A percentile compares a stretch with the other conserved stretches of the same genome.
phyloP scores from a whole-genome alignment of 441 rosid genomes.

The Raphanus hybrid region DNA sequence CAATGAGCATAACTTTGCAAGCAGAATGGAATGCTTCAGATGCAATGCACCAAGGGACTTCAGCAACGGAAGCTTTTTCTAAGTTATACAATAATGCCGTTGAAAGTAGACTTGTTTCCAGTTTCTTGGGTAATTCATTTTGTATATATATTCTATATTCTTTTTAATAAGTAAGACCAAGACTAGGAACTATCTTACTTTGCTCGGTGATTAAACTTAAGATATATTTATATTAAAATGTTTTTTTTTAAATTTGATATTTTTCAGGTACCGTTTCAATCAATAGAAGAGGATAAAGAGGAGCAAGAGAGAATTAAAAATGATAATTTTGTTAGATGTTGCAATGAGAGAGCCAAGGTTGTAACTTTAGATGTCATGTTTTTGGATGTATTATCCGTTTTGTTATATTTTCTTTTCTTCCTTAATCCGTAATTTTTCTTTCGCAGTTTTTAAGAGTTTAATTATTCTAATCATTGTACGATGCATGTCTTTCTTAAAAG shows the following conservation, averaged over 20 bases:
- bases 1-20: slow-evolving; percentile 79
- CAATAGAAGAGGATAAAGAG: slow-evolving; percentile 39
- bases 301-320: slow-evolving; percentile 27
- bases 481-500: slow-evolving; percentile 77
- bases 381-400: slow-evolving; percentile 46
- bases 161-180: not conserved
- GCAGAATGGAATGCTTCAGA: slow-evolving; percentile 82
- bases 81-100: slow-evolving; percentile 29
- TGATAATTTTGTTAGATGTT: slow-evolving; percentile 58
- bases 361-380: slow-evolving; percentile 49
- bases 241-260: not conserved
- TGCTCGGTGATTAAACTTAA: not conserved
- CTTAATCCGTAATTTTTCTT: slow-evolving; percentile 37
- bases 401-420: slow-evolving; percentile 19
- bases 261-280: slow-evolving; percentile 49
- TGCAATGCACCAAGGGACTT: slow-evolving; percentile 79
- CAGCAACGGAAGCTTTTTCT: slow-evolving; percentile 61
- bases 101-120: slow-evolving; percentile 33
- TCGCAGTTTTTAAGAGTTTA: slow-evolving; percentile 42
- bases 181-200: slow-evolving; percentile 2
- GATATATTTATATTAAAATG: not conserved
- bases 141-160: not conserved
- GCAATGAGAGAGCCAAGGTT: slow-evolving; percentile 40
- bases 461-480: slow-evolving; percentile 53
- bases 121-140: slow-evolving; percentile 48